Conservation (phyloP, 768 basidiomycete species). For the Dentipellis sp. region DNA sequence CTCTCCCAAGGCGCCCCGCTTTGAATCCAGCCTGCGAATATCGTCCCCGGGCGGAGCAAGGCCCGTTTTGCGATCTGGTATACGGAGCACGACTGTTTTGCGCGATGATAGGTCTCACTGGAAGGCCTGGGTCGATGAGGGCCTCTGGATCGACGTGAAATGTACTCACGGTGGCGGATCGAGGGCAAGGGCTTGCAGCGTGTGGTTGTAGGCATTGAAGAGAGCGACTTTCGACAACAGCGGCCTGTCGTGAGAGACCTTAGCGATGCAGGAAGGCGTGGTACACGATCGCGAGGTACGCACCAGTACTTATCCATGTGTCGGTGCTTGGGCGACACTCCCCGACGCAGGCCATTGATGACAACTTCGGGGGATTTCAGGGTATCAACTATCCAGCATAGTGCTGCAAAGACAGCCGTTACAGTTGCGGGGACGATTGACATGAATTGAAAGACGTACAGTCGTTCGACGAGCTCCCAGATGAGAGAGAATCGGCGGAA, state of each 20-base stretch:
- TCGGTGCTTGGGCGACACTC: conserved; percentile 64
- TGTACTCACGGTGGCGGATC: neutral
- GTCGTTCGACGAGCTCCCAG: conserved; percentile 52
- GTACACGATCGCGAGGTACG: neutral
- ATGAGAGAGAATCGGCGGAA: conserved; percentile 30
- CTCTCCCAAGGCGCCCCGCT: conserved; percentile 46
- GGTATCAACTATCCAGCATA: conserved; percentile 58
- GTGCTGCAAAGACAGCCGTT: conserved; percentile 31
- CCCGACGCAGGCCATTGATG: conserved; percentile 74
- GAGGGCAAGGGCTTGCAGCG: conserved; percentile 12
- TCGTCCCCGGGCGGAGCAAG: conserved; percentile 33
- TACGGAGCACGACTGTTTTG: conserved; percentile 5
- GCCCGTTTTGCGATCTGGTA: conserved; percentile 45
- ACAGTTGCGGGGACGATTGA: neutral
- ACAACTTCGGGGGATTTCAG: conserved; percentile 44
- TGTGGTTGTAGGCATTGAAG: conserved; percentile 34
- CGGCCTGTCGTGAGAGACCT: conserved; percentile 29
- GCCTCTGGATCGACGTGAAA: too few relatives aligned
- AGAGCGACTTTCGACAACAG: conserved; percentile 43
- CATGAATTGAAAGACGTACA: conserved; percentile 30
- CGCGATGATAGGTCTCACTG: too few relatives aligned
- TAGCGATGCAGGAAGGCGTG: neutral
- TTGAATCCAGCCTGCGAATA: conserved; percentile 56
- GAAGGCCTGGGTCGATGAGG: too few relatives aligned
- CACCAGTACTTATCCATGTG: conserved; percentile 56